These are phyloP conservation scores for Coccinonectria pachysandricola DNA, from an alignment of 2,329 filamentous ascomycete species.

Conservation along the genomic window DNA sequence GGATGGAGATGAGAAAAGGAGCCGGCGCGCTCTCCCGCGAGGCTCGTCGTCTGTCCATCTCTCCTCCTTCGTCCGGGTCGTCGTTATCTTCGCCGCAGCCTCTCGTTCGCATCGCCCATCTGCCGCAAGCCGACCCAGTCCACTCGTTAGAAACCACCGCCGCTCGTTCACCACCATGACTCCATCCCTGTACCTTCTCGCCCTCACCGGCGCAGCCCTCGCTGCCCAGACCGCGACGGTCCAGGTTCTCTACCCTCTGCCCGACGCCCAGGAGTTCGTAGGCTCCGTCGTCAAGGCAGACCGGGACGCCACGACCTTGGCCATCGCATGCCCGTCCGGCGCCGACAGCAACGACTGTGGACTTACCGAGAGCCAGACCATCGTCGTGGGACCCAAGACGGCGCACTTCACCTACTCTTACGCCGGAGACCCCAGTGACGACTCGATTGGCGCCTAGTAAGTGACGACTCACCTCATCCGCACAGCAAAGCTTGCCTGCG, in stretches of 20 bases:
- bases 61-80: too few species aligned
- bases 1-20: too few species aligned
- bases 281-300: constrained; percentile 23
- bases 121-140: constrained; percentile 4
- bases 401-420: constrained; percentile 10
- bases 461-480: too few species aligned
- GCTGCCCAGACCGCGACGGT: constrained; percentile 19
- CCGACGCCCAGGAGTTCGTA: constrained; percentile 12
- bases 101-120: constrained; percentile 2
- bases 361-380: constrained; percentile 8
- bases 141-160: constrained; percentile 6
- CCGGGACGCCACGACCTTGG: constrained; percentile 20
- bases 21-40: too few species aligned
- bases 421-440: constrained; percentile 3
- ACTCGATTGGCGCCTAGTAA: constrained; percentile 10
- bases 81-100: too few species aligned
- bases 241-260: constrained; percentile 18
- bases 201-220: constrained; percentile 10
- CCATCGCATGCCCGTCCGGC: constrained; percentile 15
- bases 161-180: constrained; percentile 11
- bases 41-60: too few species aligned
- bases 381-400: constrained; percentile 21
- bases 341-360: constrained; percentile 16
- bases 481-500: too few species aligned
- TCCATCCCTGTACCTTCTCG: constrained; percentile 17